Evolutionary conservation across 192 early-diverging fungal genomes (phyloP), one percentile per base, ranked within the genome.

Genomic region (Irineochytrium annulatum): DNA sequence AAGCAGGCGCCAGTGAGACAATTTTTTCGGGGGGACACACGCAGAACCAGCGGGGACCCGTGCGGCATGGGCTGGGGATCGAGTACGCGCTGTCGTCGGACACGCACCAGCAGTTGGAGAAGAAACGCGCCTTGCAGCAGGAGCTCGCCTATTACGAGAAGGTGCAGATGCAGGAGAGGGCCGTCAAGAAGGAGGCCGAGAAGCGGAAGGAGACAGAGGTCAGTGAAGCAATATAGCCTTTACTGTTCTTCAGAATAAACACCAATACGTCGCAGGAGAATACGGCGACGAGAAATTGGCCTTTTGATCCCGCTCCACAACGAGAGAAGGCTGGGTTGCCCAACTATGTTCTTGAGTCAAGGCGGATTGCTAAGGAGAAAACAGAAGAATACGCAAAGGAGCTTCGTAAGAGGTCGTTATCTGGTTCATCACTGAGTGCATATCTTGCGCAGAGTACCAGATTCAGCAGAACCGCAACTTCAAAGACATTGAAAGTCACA

Each of bases 91-190:
- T 49, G 46, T 49, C 13, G 17, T 22, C 17, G 6, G 46, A 49
- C 26, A 49, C 17, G 6, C 17, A 14, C 11, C 17, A 49, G 24
- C 22, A 8, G 22, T 24, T 22, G 46, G 46, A 49, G 22, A 14
- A 24, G 26, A 49, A 49, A 24, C 13, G 46, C 6, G 24, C 24
- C 26, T 24, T 49, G 8, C 46, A 49, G 24, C 46, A 49, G 26
- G 46, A 49, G 46, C 46, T 49, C 26, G 46, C 46, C 46, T 14
- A 49, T 22, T 49, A 49, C 26, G 46, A 49, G 26, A 49, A 24
- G 46, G 26, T 49, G 8, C 46, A 49, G 46, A 8, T 49, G 46
- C 13, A 20, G 22, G 46, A 49, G 46, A 49, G 46, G 22, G 11
- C 8, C 6, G 46, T 24, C 8, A 49, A 22, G 46, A 49, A 22